Evolutionary conservation across 371 early-diverging fungal species (phyloP).

Genomic region (Syncephalastrum sp.): DNA sequence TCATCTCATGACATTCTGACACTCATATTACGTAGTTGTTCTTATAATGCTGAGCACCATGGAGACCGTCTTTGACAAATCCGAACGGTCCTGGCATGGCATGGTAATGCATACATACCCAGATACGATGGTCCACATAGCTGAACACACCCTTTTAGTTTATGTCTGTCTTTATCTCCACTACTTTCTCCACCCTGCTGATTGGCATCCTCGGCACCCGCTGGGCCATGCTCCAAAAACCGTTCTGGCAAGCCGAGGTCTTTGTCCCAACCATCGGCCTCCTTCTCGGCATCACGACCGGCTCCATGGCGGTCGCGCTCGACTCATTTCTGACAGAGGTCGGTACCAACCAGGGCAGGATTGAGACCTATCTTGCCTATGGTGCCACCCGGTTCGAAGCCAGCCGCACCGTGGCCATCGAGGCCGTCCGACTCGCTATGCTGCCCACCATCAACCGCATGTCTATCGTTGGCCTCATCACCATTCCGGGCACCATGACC

Average conservation of each 20-base stretch:
- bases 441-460: conserved; percentile 81
- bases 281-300: conserved; percentile 79
- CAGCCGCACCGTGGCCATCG: conserved; percentile 63
- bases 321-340: conserved; percentile 46
- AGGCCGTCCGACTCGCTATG: conserved; percentile 74
- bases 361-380: conserved; percentile 71
- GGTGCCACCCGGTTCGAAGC: conserved; percentile 88
- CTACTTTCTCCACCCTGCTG: conserved; percentile 40
- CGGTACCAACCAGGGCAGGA: conserved; percentile 59
- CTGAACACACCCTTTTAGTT: conserved; percentile 24
- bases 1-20: background rate
- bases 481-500: conserved; percentile 85
- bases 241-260: conserved; percentile 68
- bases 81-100: conserved; percentile 46
- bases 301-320: conserved; percentile 75
- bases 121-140: background rate
- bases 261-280: conserved; percentile 88
- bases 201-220: conserved; percentile 61
- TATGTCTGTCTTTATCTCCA: conserved; percentile 43
- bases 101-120: conserved; percentile 41
- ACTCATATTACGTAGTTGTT: conserved; percentile 22
- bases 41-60: conserved; percentile 44
- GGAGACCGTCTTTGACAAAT: conserved; percentile 54
- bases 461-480: conserved; percentile 81
- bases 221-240: conserved; percentile 67